Evolutionary conservation across 1,139 yeast species (phyloP), one percentile per base, ranked within the genome.

Genomic region (Pichia sp.): DNA sequence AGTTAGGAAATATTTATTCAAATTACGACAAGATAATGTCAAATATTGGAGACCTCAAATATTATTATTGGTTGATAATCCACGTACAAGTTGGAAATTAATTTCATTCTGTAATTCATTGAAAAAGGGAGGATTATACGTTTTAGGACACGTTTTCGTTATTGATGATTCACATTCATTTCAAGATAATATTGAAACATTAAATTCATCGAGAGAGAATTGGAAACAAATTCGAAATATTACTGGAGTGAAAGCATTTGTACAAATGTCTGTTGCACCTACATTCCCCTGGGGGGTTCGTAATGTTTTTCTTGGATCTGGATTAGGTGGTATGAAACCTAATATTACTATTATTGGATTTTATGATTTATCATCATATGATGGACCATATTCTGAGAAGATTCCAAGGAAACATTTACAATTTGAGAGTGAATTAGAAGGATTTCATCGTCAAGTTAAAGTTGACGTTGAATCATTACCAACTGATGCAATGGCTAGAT

Each of bases 31-130:
- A 47, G 95, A 91, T 51, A 94, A 91, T 55, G 96, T 91, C 34
- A 91, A 91, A 59, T 88, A 86, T 54, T 91, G 98, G 98, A 69
- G 98, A 47, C 98, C 98, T 0, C 98, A 91, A 56, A 82, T 91
- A 25, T 63, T 91, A 40, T 60, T 91, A 23, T 63, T 91, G 24
- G 91, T 88, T 31, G 97, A 91, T 51, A 84, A 86, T 49, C 97
- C 98, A 0, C 63, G 95, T 41, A 76, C 94, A 0, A 74, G 88
- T 27, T 87, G 96, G 96, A 84, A 83, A 46, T 64, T 91, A 48
- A 88, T 91, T 45, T 78, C 82, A n/a, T 91, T 91, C 53, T 91
- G 98, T 60, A 91, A 91, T 53, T 88, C 87, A 56, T 64, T 91
- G 59, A 91, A 91, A 53, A 91, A 91, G 55, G 97, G 97, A 28